Percentiles rank a stretch among this genome's conserved stretches.
phyloP scores from a whole-genome alignment of 2,329 filamentous ascomycete species.

The Fusarium verrucosum region DNA sequence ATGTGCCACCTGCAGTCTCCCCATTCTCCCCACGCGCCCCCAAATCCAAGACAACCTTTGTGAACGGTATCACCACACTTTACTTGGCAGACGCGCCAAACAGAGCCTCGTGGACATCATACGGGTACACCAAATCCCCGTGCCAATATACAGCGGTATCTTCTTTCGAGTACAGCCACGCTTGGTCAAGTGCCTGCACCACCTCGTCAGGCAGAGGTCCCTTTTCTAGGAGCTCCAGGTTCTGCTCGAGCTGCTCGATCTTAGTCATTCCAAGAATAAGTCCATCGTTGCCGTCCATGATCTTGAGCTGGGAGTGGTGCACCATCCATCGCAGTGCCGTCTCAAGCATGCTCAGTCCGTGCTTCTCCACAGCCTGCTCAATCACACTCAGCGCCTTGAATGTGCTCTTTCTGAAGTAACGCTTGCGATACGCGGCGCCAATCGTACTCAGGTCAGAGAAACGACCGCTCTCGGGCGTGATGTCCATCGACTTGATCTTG shows the following conservation, averaged over 20 bases:
- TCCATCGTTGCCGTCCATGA: slow-evolving; percentile 64
- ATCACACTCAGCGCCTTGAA: slow-evolving; percentile 73
- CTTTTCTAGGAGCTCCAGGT: slow-evolving; percentile 68
- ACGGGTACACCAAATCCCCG: slow-evolving; percentile 71
- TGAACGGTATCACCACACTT: slow-evolving; percentile 22
- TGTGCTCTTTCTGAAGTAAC: slow-evolving; percentile 76
- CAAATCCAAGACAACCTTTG: slow-evolving; percentile 13
- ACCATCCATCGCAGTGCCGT: slow-evolving; percentile 76
- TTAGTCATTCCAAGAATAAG: slow-evolving; percentile 69
- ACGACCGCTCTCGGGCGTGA: slow-evolving; percentile 71
- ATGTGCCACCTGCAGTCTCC: slow-evolving; percentile 35
- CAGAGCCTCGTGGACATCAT: slow-evolving; percentile 69
- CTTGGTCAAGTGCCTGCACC: slow-evolving; percentile 77
- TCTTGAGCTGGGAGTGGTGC: slow-evolving; percentile 72
- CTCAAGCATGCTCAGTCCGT: slow-evolving; percentile 75
- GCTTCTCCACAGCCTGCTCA: slow-evolving; percentile 72
- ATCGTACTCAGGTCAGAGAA: slow-evolving; percentile 68
- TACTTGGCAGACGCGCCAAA: slow-evolving; percentile 60
- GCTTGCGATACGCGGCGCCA: slow-evolving; percentile 68
- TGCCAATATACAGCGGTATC: slow-evolving; percentile 65
- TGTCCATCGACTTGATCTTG: slow-evolving; percentile 76
- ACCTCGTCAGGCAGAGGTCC: slow-evolving; percentile 81
- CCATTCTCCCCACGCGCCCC: slow-evolving; percentile 33
- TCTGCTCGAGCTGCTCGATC: slow-evolving; percentile 65
- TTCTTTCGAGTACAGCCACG: slow-evolving; percentile 76